Evolutionary conservation across 805 yeast genomes (phyloP), one percentile per base, ranked within the genome.

Genomic region (Lipomyces sp.): DNA sequence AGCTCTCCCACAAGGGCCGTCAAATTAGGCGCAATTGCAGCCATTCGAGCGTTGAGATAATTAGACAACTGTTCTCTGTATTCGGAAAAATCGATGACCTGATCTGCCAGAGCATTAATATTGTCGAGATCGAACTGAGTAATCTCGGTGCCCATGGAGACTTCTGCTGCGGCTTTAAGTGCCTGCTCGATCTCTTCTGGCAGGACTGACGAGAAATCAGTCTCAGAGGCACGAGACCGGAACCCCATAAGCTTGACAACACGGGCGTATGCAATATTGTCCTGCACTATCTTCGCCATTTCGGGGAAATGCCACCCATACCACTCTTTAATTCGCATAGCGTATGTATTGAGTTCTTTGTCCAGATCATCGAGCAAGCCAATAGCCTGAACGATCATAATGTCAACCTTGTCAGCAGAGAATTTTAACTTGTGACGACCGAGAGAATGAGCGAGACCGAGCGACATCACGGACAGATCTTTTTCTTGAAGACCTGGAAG

Each of bases 271-370:
- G 98, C 98, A 74, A 91, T 94, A 72, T 97, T 93, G 81, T 94
- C 99, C 73, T 89, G 87, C 74, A 95, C 90, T 79, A 94, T 92
- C 85, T 95, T 95, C 75, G 98, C 97, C 87, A 95, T 87, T 81
- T 95, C 99, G 51, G 99, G 99, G 88, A 95, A 95, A 81, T 95
- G 99, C 99, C 99, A 95, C 72, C 99, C 99, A 82, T 95, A 95
- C 99, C 99, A 95, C 83, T 95, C 99, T 83, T 94, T 95, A 82
- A 94, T 87, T 83, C 99, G 88, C 99, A 95, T 95, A 73, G 98
- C 97, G 76, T 94, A 95, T 62, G 98, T 95, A 83, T 95, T 95
- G 75, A 95, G 86, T 80, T 95, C 99, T 82, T 95, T 95, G 83
- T 95, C 99, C 75, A 95, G 85, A 77, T 95, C 98, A 76, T 95